phyloP scores from a whole-genome alignment of 108 stramenopile species.

The Cyclostephanos invisitatus region DNA sequence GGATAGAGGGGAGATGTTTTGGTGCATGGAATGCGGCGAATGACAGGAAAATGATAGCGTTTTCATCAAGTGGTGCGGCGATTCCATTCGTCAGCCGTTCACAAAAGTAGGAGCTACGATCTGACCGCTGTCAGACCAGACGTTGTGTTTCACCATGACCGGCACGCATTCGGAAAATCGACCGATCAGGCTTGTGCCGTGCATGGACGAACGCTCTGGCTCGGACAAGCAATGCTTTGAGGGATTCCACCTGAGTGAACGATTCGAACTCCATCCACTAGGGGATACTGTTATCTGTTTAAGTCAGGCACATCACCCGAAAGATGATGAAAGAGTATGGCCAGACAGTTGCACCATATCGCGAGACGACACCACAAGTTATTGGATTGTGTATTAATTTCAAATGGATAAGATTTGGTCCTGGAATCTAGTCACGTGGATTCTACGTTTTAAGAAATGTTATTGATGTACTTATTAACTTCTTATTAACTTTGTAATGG shows the following conservation, averaged over 20 bases:
- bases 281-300: conserved; percentile 3
- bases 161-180: neutral
- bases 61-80: conserved; percentile 10
- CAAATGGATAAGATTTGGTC: neutral
- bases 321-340: conserved; percentile 10
- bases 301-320: conserved; percentile 30
- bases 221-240: neutral
- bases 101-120: conserved; percentile 4
- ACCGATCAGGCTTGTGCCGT: conserved; percentile 6
- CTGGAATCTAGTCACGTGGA: too few relatives aligned
- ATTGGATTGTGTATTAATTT: conserved; percentile 8
- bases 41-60: conserved; percentile 3
- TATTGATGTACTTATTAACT: too few relatives aligned
- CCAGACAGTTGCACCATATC: conserved; percentile 5
- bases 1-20: conserved; percentile 46
- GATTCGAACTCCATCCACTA: conserved; percentile 14
- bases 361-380: neutral
- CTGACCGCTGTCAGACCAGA: neutral
- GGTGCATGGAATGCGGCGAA: conserved; percentile 49
- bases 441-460: too few relatives aligned
- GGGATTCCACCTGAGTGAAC: neutral
- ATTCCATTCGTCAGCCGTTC: neutral
- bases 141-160: conserved; percentile 12
- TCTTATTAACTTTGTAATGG: too few relatives aligned
- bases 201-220: neutral